Conservation (phyloP, 2,329 filamentous ascomycete genomes). For the Xylariaceae sp. region DNA sequence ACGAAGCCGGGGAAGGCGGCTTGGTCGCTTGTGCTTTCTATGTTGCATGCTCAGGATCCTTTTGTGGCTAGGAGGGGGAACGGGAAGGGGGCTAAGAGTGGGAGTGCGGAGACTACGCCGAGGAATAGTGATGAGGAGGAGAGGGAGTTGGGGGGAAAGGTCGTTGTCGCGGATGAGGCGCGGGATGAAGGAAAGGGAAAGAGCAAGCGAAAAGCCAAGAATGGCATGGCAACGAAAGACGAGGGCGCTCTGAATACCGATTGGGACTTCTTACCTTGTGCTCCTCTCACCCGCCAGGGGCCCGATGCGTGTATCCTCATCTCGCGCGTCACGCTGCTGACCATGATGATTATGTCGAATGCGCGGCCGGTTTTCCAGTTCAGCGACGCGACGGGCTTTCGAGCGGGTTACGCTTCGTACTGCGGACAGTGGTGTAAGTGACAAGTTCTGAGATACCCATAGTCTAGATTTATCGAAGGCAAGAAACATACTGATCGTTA, state of each 20-base stretch:
- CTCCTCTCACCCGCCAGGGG: conserved; percentile 18
- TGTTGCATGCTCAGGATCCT: conserved; percentile 21
- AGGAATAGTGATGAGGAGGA: conserved; percentile 2
- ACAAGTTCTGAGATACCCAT: no score
- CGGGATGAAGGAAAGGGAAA: conserved; percentile 3
- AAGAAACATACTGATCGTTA: neutral
- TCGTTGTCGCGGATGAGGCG: no score
- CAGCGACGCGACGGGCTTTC: conserved; percentile 30
- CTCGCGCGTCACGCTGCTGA: conserved; percentile 23
- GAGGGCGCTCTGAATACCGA: neutral
- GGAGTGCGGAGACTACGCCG: neutral
- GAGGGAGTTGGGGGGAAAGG: no score
- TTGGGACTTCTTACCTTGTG: conserved; percentile 9
- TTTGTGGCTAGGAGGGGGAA: no score
- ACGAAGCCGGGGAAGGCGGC: conserved; percentile 21
- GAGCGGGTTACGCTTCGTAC: conserved; percentile 32
- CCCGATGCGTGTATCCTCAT: conserved; percentile 23
- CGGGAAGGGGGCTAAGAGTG: no score
- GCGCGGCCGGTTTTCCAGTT: conserved; percentile 29
- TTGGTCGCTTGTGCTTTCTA: conserved; percentile 25
- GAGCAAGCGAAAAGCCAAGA: conserved; percentile 1
- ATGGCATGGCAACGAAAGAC: neutral
- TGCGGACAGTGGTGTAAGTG: conserved; percentile 29
- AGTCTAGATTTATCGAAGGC: no score
- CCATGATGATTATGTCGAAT: conserved; percentile 26